Conservation (phyloP, 1,284 basidiomycete species). For the Sanghuangporus sanghuang region DNA sequence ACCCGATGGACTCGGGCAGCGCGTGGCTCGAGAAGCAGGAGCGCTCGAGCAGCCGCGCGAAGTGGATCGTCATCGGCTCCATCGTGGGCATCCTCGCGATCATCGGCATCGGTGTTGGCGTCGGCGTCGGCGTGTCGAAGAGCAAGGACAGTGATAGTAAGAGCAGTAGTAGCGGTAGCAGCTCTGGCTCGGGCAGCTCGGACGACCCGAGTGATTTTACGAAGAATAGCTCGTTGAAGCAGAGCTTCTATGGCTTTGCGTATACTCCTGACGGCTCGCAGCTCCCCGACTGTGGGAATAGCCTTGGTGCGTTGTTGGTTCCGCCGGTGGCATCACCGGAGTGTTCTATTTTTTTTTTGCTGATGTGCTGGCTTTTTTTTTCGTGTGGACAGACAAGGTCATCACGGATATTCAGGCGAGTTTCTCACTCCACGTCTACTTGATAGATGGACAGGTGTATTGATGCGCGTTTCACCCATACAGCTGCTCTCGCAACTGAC, state of each 20-base stretch:
- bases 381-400: constrained; percentile 8
- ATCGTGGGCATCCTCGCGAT: constrained; percentile 38
- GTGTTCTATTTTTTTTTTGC: neutral
- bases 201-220: constrained; percentile 61
- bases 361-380: neutral
- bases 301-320: constrained; percentile 32
- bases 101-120: constrained; percentile 43
- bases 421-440: neutral
- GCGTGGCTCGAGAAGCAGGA: constrained; percentile 36
- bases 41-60: constrained; percentile 27
- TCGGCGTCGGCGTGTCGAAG: constrained; percentile 51
- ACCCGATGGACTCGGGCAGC: constrained; percentile 17
- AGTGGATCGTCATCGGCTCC: constrained; percentile 39
- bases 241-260: constrained; percentile 68
- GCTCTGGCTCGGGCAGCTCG: constrained; percentile 19
- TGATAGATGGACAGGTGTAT: neutral
- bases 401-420: constrained; percentile 18
- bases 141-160: constrained; percentile 32
- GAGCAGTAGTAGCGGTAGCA: constrained; percentile 24
- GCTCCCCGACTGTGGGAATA: constrained; percentile 45
- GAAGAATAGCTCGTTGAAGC: constrained; percentile 55
- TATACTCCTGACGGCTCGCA: constrained; percentile 63
- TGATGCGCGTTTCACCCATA: neutral
- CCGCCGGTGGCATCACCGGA: neutral
- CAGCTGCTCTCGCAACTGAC: constrained; percentile 58